phyloP scores from a whole-genome alignment of 345 rosid genomes.

The Bruguiera sexangula region DNA sequence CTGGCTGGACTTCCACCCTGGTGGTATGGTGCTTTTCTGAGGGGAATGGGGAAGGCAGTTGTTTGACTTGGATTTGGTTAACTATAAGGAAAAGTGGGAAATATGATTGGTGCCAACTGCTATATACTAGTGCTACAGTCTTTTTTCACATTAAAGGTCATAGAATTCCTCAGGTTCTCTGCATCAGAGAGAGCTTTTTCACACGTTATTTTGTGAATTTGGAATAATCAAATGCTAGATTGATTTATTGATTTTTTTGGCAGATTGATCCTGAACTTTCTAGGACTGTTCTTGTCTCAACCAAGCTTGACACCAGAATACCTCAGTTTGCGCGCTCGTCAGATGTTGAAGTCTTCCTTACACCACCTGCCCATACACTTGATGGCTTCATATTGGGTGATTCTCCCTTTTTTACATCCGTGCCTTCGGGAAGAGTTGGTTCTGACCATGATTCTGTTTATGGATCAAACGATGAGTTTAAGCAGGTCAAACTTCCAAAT shows the following conservation, averaged over 20 bases:
- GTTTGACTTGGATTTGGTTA: not conserved
- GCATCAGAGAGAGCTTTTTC: too few species aligned
- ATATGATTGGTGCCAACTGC: not conserved
- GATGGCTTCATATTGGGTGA: conserved; percentile 87
- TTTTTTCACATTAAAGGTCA: too few species aligned
- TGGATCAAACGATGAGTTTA: conserved; percentile 77
- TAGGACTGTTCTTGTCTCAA: conserved; percentile 80
- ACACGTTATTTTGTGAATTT: too few species aligned
- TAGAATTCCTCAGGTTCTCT: too few species aligned
- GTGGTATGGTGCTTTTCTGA: not conserved
- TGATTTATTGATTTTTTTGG: not conserved
- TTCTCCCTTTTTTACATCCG: conserved; percentile 90
- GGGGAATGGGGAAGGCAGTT: not conserved
- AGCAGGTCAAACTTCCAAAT: conserved; percentile 50
- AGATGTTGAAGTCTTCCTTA: conserved; percentile 91
- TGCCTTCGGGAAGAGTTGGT: conserved; percentile 97
- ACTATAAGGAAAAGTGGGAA: not conserved
- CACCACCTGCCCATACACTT: conserved; percentile 75
- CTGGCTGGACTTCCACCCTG: not conserved
- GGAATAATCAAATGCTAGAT: not conserved
- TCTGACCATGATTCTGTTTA: conserved; percentile 66
- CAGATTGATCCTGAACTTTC: conserved; percentile 97
- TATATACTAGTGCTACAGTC: too few species aligned
- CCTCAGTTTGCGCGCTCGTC: conserved; percentile 88
- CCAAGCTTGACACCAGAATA: conserved; percentile 90